phyloP scores from a whole-genome alignment of 2,329 filamentous ascomycete species.

The Paecilomyces niveus region DNA sequence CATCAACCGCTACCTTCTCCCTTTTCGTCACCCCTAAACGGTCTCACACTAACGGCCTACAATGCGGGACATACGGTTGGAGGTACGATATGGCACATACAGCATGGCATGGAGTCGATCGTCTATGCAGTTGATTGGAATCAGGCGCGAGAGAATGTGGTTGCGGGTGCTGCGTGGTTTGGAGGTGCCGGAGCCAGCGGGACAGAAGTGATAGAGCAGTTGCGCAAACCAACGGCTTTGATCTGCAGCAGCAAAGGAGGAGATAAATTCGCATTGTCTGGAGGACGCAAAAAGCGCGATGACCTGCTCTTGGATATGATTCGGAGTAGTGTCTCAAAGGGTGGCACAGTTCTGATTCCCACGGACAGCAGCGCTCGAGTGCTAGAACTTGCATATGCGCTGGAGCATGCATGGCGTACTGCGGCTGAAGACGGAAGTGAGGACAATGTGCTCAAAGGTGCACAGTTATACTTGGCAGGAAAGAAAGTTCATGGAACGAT shows the following conservation, averaged over 20 bases:
- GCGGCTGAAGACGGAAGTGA: slow-evolving; percentile 50
- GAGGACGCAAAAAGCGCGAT: slow-evolving; percentile 73
- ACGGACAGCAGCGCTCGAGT: slow-evolving; percentile 94
- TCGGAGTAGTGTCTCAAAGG: slow-evolving; percentile 66
- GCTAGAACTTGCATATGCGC: slow-evolving; percentile 80
- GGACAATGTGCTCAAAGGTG: slow-evolving; percentile 43
- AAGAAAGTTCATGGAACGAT: slow-evolving; percentile 82
- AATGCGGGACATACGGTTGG: slow-evolving; percentile 93
- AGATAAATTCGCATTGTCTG: slow-evolving; percentile 61
- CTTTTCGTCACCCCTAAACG: slow-evolving; percentile 81
- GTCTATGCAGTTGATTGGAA: slow-evolving; percentile 99
- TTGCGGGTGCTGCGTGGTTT: slow-evolving; percentile 89
- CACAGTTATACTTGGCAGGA: slow-evolving; percentile 72
- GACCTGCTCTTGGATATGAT: slow-evolving; percentile 79
- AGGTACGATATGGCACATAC: slow-evolving; percentile 98
- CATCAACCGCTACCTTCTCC: slow-evolving; percentile 82
- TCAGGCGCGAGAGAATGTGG: slow-evolving; percentile 90
- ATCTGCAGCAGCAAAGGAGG: slow-evolving; percentile 85
- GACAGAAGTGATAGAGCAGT: slow-evolving; percentile 84
- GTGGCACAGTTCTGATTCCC: slow-evolving; percentile 87
- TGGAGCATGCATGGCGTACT: slow-evolving; percentile 85
- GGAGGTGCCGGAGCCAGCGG: slow-evolving; percentile 72
- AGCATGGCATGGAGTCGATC: slow-evolving; percentile 92
- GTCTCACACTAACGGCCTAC: slow-evolving; percentile 91
- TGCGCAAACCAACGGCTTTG: slow-evolving; percentile 86